phyloP scores from a whole-genome alignment of 1,284 basidiomycete species.

The Anthracocystis setariae region DNA sequence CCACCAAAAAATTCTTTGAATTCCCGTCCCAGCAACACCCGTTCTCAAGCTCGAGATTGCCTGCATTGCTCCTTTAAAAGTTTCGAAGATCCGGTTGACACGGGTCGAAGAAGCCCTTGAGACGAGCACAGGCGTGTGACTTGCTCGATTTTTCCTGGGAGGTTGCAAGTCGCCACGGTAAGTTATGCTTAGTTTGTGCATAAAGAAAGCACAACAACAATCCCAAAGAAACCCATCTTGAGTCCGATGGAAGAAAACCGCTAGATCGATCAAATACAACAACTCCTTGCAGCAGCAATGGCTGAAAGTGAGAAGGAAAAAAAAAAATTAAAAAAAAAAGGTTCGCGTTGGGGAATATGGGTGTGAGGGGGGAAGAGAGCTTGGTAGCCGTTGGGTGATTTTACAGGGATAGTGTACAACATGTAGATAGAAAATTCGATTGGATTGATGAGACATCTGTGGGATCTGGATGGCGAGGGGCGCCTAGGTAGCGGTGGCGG shows the following conservation, averaged over 20 bases:
- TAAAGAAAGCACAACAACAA: too few relatives aligned
- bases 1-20: neutral
- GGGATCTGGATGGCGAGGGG: neutral
- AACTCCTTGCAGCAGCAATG: slow-evolving; percentile 8
- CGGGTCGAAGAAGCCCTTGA: neutral
- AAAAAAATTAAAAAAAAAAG: too few relatives aligned
- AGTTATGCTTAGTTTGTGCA: slow-evolving; percentile 11
- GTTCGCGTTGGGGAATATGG: too few relatives aligned
- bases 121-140: too few relatives aligned
- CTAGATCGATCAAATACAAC: slow-evolving; percentile 32
- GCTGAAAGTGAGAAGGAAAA: slow-evolving; percentile 16
- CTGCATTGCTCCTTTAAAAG: neutral
- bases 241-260: too few relatives aligned
- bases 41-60: too few relatives aligned
- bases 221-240: too few relatives aligned
- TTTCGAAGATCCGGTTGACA: neutral
- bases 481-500: slow-evolving; percentile 10
- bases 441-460: neutral
- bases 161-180: too few relatives aligned
- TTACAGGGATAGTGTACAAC: slow-evolving; percentile 18
- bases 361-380: neutral
- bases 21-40: neutral
- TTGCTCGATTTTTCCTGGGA: too few relatives aligned
- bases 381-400: neutral
- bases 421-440: neutral